Base-by-base conservation (phyloP, 257 asterid genomes). In the Petrea volubilis region DNA sequence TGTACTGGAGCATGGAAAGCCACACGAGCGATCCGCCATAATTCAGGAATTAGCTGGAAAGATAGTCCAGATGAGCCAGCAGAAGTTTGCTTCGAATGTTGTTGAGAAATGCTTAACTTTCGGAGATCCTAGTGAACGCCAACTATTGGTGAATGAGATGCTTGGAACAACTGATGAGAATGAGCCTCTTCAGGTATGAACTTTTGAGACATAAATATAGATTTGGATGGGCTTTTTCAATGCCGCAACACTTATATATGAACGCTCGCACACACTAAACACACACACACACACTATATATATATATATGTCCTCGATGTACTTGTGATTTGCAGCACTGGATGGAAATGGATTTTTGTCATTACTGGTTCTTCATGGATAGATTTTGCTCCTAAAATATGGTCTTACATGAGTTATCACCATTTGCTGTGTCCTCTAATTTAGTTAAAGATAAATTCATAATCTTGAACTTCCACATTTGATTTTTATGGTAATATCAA, bases 101-200 rank as follows among this genome's bases (percentile, higher is more conserved):
- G 97, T 90, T 14, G 98, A 93, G 91, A 93, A 93, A 76, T 93
- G 98, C 79, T 82, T 93, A 80, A 75, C 97, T 38, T 93, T 90
- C 81, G 85, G 97, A 47, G 92, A 89, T 74, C 87, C 96, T 23
- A 80, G 77, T 55, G 93, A 93, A 78, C 90, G 97, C 43, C 96
- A 85, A 67, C 83, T 90, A 24, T 77, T 93, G 83, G 94, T 93
- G 81, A 86, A 85, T 27, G 98, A 93, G 91, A 93, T 93, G 98
- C 97, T 93, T n/a, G 98, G 98, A 23, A 83, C 93, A 51, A 93
- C 97, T 36, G 98, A 93, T 67, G 98, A 93, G 77, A 93, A 93
- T n/a, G 96, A 93, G 80, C 98, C 98, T 76, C 98, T 93, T 78
- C 98, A 93, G 96, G 98, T 90, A 67, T 71, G 84, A n/a, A n/a